Evolutionary conservation across 345 rosid species (phyloP).

Genomic region (Salix exigua): DNA sequence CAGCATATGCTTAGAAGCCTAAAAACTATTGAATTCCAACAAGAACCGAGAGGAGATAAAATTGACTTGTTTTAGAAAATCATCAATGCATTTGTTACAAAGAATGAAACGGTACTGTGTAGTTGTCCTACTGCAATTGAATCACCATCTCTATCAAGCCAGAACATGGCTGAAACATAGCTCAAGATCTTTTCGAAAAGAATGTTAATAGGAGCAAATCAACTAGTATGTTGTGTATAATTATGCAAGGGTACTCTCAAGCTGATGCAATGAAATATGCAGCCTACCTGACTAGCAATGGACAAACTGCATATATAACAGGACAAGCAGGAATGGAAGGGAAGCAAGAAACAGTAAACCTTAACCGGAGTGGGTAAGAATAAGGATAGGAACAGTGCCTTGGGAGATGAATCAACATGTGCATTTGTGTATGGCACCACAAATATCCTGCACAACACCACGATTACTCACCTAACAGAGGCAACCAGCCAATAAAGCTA

Average conservation of each 20-base stretch:
- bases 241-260: not conserved
- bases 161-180: not conserved
- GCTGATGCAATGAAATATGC: not conserved
- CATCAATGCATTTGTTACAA: not conserved
- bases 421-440: constrained; percentile 33
- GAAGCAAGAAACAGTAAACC: constrained; percentile 46
- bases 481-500: constrained; percentile 44
- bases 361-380: constrained; percentile 51
- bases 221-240: not conserved
- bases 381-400: constrained; percentile 48
- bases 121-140: not conserved
- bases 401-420: constrained; percentile 53
- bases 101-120: not conserved
- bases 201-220: not conserved
- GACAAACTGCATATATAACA: constrained; percentile 12
- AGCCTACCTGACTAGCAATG: not conserved
- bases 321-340: constrained; percentile 29
- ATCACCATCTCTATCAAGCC: not conserved
- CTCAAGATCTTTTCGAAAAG: not conserved
- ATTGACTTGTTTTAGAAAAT: not conserved
- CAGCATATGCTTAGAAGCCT: not conserved
- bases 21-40: not conserved
- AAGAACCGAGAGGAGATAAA: not conserved
- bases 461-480: constrained; percentile 61
- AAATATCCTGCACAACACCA: constrained; percentile 59